Evolutionary conservation across 495 filamentous ascomycete species (phyloP).

Genomic region (Podospora comata): DNA sequence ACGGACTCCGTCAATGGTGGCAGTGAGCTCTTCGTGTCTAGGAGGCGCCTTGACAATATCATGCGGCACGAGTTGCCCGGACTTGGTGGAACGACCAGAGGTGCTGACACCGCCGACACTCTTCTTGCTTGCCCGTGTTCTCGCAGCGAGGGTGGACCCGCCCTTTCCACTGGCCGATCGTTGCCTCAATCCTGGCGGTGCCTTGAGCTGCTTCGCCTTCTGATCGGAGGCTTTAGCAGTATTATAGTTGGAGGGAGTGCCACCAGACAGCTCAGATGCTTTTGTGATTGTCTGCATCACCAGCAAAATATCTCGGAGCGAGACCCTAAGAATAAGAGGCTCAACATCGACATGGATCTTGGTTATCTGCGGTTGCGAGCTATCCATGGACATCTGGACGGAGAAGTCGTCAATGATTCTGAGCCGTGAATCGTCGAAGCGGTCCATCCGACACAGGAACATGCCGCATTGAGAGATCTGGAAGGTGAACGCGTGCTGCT

Average conservation of each 20-base stretch:
- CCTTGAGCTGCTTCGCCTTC: slow-evolving; percentile 66
- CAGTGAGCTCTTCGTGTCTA: slow-evolving; percentile 74
- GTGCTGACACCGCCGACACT: slow-evolving; percentile 17
- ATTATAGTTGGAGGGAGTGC: slow-evolving; percentile 44
- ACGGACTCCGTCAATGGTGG: slow-evolving; percentile 81
- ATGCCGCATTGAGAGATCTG: slow-evolving; percentile 92
- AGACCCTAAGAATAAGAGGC: slow-evolving; percentile 87
- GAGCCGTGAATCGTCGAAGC: slow-evolving; percentile 79
- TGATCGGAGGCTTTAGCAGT: slow-evolving; percentile 37
- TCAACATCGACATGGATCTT: slow-evolving; percentile 85
- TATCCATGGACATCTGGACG: slow-evolving; percentile 84
- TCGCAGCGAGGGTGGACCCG: slow-evolving; percentile 55
- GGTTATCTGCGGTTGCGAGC: slow-evolving; percentile 63
- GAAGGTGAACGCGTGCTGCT: slow-evolving; percentile 89
- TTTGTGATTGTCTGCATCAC: slow-evolving; percentile 90
- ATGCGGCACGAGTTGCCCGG: slow-evolving; percentile 24
- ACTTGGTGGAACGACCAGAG: slow-evolving; percentile 11
- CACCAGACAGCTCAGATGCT: slow-evolving; percentile 79
- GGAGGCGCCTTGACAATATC: slow-evolving; percentile 35
- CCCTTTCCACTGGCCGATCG: slow-evolving; percentile 64
- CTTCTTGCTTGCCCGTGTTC: slow-evolving; percentile 28
- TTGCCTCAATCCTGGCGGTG: slow-evolving; percentile 51
- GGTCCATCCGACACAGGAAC: slow-evolving; percentile 98
- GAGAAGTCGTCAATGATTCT: slow-evolving; percentile 96
- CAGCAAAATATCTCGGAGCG: slow-evolving; percentile 88